A percentile compares a stretch with the other conserved stretches of the same genome.
phyloP scores from a whole-genome alignment of 169 alveolate species.

The Plasmodium relictum region DNA sequence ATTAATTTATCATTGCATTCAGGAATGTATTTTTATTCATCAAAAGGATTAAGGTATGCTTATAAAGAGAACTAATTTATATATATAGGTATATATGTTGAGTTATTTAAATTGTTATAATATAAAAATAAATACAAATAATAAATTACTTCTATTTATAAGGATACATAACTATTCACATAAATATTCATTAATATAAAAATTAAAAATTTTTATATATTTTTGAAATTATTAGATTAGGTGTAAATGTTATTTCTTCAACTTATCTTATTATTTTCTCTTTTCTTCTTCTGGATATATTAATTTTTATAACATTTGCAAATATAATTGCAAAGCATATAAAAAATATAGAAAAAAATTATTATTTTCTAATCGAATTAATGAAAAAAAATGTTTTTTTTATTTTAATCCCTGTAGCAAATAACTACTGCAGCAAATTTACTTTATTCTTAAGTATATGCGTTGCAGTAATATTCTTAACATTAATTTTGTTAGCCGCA shows the following conservation, averaged over 20 bases:
- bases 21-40: conserved; percentile 55
- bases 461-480: conserved; percentile 20
- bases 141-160: not conserved
- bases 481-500: conserved; percentile 36
- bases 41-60: conserved; percentile 60
- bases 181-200: not conserved
- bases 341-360: conserved; percentile 36
- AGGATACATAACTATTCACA: not conserved
- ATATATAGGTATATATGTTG: not conserved
- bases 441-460: conserved; percentile 35
- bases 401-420: conserved; percentile 41
- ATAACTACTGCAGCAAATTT: conserved; percentile 24
- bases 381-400: conserved; percentile 37
- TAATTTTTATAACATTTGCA: conserved; percentile 33
- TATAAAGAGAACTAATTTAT: not conserved
- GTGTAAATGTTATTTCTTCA: conserved; percentile 13
- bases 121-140: not conserved
- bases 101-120: not conserved
- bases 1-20: conserved; percentile 45
- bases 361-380: conserved; percentile 20
- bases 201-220: not conserved
- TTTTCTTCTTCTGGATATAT: conserved; percentile 41
- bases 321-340: conserved; percentile 38
- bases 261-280: conserved; percentile 30
- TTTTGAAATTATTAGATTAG: conserved; percentile 18